Evolutionary conservation across 192 early-diverging fungal species (phyloP).

Genomic region (Coemansia sp.): DNA sequence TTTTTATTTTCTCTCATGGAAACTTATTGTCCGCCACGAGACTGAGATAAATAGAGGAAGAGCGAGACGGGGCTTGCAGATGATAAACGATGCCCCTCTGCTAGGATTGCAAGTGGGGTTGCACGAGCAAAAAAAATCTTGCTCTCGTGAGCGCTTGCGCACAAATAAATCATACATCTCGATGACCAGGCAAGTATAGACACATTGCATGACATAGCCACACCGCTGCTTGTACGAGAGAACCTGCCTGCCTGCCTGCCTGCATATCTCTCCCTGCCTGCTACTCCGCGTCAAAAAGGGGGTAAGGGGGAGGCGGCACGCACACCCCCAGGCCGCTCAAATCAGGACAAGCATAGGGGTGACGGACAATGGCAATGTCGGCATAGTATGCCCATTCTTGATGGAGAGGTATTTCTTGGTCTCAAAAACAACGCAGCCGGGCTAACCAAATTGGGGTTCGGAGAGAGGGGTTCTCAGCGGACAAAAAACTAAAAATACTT

Average conservation of each 20-base stretch:
- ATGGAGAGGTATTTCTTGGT: background rate
- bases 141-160: slow-evolving; percentile 8
- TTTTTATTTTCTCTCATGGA: background rate
- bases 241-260: background rate
- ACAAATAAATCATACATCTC: slow-evolving; percentile 1
- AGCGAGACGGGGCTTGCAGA: background rate
- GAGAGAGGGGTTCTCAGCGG: slow-evolving; percentile 1
- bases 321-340: background rate
- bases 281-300: slow-evolving; percentile 2
- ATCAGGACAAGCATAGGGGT: background rate
- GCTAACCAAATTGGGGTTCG: background rate
- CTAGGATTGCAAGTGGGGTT: background rate
- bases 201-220: slow-evolving; percentile 13
- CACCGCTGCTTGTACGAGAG: background rate
- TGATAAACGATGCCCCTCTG: slow-evolving; percentile 2
- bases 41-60: background rate
- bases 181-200: slow-evolving; percentile 3
- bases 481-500: slow-evolving; percentile 9
- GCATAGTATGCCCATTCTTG: slow-evolving; percentile 1
- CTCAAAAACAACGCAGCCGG: slow-evolving; percentile 2
- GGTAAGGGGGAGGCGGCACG: background rate
- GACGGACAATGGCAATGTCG: background rate
- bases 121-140: background rate
- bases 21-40: background rate
- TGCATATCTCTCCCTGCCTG: background rate